A percentile compares a stretch with the other conserved stretches of the same genome.
Conservation (phyloP, 768 basidiomycete species). For the Lactarius vividus region DNA sequence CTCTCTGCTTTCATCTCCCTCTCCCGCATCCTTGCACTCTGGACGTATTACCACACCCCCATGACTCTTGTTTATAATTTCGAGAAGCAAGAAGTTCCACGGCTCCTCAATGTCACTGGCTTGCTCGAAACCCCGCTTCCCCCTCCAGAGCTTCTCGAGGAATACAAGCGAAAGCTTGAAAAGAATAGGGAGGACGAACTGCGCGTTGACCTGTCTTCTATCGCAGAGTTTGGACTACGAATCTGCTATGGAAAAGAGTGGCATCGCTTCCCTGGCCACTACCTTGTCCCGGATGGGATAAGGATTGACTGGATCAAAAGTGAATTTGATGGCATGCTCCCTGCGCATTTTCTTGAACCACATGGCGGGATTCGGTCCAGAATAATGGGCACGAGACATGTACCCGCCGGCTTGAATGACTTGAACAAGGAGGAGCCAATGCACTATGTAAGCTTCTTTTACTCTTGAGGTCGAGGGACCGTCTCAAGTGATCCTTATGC, state of each 20-base stretch:
- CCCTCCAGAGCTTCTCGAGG: conserved; percentile 43
- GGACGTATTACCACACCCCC: conserved; percentile 90
- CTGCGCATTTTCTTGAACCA: conserved; percentile 68
- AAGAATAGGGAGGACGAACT: conserved; percentile 40
- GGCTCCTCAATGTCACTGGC: conserved; percentile 70
- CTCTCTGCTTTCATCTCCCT: conserved; percentile 66
- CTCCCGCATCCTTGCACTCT: conserved; percentile 77
- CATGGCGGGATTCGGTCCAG: conserved; percentile 45
- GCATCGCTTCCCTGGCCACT: conserved; percentile 91
- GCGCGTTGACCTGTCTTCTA: conserved; percentile 62
- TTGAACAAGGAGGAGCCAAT: conserved; percentile 75
- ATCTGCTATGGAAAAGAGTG: conserved; percentile 94
- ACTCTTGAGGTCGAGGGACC: neutral
- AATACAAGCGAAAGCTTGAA: conserved; percentile 30
- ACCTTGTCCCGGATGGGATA: conserved; percentile 79
- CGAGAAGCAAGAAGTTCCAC: conserved; percentile 76
- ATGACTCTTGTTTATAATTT: conserved; percentile 67
- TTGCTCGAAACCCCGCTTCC: conserved; percentile 51
- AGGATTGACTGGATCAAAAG: conserved; percentile 88
- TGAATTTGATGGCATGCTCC: conserved; percentile 86
- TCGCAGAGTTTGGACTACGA: conserved; percentile 67
- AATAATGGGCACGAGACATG: conserved; percentile 57
- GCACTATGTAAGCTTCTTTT: conserved; percentile 63
- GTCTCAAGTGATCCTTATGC: conserved; percentile 9
- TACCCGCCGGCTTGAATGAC: conserved; percentile 78